Conservation (phyloP, 768 basidiomycete genomes). For the Pulveroboletus sp. region DNA sequence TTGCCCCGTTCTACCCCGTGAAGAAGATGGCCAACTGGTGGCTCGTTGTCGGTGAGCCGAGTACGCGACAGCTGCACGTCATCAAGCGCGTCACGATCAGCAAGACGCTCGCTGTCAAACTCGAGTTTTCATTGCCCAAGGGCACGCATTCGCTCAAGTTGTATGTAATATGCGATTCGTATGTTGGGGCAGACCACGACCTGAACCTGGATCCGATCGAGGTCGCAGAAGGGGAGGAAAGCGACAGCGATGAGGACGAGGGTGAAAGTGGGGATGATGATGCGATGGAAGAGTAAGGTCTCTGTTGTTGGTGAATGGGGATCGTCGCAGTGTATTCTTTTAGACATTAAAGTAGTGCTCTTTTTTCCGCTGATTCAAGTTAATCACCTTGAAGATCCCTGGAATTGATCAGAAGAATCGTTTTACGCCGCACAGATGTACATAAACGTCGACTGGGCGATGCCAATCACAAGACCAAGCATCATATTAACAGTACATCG, state of each 20-base stretch:
- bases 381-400: too few relatives aligned
- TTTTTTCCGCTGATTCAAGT: too few relatives aligned
- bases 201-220: slow-evolving; percentile 77
- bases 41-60: slow-evolving; percentile 88
- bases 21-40: slow-evolving; percentile 97
- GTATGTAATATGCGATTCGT: slow-evolving; percentile 91
- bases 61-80: slow-evolving; percentile 74
- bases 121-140: slow-evolving; percentile 85
- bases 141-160: slow-evolving; percentile 79
- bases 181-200: slow-evolving; percentile 89
- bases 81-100: slow-evolving; percentile 82
- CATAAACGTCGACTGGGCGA: too few relatives aligned
- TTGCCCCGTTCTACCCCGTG: slow-evolving; percentile 91
- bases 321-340: not conserved
- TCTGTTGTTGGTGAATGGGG: too few relatives aligned
- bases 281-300: slow-evolving; percentile 43
- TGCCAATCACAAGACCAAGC: too few relatives aligned
- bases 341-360: too few relatives aligned
- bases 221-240: slow-evolving; percentile 88
- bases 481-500: too few relatives aligned
- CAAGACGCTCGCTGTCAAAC: slow-evolving; percentile 69
- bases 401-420: too few relatives aligned
- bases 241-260: slow-evolving; percentile 63
- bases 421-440: too few relatives aligned
- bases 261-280: slow-evolving; percentile 63